phyloP scores from a whole-genome alignment of 2,329 filamentous ascomycete species.

The Dactylonectria estremocensis region DNA sequence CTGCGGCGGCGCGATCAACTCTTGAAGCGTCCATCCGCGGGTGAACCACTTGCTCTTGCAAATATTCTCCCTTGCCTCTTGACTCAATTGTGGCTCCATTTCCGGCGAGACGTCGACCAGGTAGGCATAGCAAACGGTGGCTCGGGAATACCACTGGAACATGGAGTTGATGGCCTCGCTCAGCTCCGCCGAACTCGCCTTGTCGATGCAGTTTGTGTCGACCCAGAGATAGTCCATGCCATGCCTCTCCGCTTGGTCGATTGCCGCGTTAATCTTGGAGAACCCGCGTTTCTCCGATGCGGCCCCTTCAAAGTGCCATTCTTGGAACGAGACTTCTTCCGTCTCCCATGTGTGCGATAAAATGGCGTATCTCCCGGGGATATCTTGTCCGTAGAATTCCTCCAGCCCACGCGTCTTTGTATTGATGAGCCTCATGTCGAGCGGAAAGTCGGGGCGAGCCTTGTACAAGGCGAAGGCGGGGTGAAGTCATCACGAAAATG shows the following conservation, averaged over 20 bases:
- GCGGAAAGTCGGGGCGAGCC: background rate
- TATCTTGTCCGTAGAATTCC: slow-evolving; percentile 42
- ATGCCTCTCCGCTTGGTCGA: background rate
- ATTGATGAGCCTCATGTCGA: slow-evolving; percentile 47
- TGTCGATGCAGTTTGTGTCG: slow-evolving; percentile 21
- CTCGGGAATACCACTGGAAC: slow-evolving; percentile 33
- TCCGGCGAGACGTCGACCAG: slow-evolving; percentile 25
- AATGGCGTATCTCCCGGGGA: slow-evolving; percentile 49
- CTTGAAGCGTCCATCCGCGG: slow-evolving; percentile 14
- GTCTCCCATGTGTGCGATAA: slow-evolving; percentile 52
- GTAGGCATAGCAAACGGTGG: slow-evolving; percentile 31
- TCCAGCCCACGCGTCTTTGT: slow-evolving; percentile 39
- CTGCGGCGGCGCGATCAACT: slow-evolving; percentile 1
- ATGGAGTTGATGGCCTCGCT: slow-evolving; percentile 37
- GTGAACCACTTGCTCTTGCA: slow-evolving; percentile 4
- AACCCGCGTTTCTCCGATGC: background rate
- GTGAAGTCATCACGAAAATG: too few relatives aligned
- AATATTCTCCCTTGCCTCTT: background rate
- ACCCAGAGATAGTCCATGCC: background rate
- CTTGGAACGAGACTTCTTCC: slow-evolving; percentile 48
- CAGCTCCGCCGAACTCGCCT: slow-evolving; percentile 14
- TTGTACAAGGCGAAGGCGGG: too few relatives aligned
- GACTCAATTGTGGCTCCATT: background rate
- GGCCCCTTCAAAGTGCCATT: slow-evolving; percentile 27
- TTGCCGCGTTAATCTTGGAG: background rate